phyloP scores from a whole-genome alignment of 1,139 yeast species.

The Saccharomycopsis hybrid region DNA sequence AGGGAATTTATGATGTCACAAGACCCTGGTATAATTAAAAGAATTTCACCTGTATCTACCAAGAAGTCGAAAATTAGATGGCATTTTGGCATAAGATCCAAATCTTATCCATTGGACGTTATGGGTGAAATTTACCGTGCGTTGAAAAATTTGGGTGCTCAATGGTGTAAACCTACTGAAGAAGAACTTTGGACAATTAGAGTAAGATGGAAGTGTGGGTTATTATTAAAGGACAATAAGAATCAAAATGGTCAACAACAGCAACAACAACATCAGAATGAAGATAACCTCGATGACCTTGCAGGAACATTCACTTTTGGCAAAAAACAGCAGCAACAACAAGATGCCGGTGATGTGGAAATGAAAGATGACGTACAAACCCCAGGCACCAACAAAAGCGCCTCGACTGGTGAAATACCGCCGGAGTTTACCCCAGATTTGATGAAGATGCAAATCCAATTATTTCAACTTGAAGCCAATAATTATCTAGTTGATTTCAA shows the following conservation, averaged over 20 bases:
- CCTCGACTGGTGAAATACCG: too few species aligned
- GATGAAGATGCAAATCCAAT: constrained; percentile 96
- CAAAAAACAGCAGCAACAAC: constrained; percentile 7
- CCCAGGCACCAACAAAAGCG: background rate
- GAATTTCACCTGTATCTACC: constrained; percentile 66
- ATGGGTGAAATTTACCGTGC: constrained; percentile 99
- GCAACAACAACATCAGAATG: too few species aligned
- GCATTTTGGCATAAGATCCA: constrained; percentile 97
- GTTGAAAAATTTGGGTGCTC: constrained; percentile 87
- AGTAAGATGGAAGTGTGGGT: constrained; percentile 88
- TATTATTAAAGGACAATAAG: constrained; percentile 28
- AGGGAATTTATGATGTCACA: constrained; percentile 83
- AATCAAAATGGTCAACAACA: constrained; percentile 19
- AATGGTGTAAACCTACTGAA: constrained; percentile 92
- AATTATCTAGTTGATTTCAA: constrained; percentile 95
- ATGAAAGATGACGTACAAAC: constrained; percentile 11
- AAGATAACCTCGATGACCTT: constrained; percentile 20
- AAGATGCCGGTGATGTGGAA: constrained; percentile 6
- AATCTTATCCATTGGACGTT: constrained; percentile 94
- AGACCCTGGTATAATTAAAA: constrained; percentile 41
- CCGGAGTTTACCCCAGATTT: constrained; percentile 51
- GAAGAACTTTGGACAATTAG: constrained; percentile 95
- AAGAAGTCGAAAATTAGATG: constrained; percentile 92
- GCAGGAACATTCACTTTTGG: constrained; percentile 18
- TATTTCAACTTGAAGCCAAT: constrained; percentile 92